Evolutionary conservation across 2,329 filamentous ascomycete species (phyloP).

Genomic region (Colletotrichum karsti): DNA sequence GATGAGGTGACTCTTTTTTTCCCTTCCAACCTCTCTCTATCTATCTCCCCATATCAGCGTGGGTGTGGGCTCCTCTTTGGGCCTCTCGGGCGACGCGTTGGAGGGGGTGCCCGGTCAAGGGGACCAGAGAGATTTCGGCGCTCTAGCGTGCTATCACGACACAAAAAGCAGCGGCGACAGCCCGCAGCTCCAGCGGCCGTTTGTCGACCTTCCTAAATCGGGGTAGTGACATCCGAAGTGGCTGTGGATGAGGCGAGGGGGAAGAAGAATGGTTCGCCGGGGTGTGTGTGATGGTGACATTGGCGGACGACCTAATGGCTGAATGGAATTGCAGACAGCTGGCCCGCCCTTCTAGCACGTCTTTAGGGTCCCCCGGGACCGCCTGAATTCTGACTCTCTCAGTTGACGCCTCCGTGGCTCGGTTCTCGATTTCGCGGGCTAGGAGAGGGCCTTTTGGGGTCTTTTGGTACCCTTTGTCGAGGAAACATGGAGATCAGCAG

Average conservation of each 20-base stretch:
- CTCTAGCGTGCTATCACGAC: slow-evolving; percentile 28
- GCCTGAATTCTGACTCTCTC: slow-evolving; percentile 2
- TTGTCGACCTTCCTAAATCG: slow-evolving; percentile 29
- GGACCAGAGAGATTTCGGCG: slow-evolving; percentile 12
- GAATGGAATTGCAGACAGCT: background rate
- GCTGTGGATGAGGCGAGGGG: slow-evolving; percentile 25
- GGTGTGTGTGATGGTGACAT: slow-evolving; percentile 12
- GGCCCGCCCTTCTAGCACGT: slow-evolving; percentile 6
- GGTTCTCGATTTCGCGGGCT: background rate
- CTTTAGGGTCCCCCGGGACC: background rate
- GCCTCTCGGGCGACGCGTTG: slow-evolving; percentile 2
- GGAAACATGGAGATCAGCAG: background rate
- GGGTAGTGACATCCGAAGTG: slow-evolving; percentile 28
- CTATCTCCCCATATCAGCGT: slow-evolving; percentile 1
- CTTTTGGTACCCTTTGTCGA: background rate
- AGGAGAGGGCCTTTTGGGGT: background rate
- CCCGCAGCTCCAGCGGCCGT: slow-evolving; percentile 21
- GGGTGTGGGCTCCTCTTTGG: slow-evolving; percentile 6
- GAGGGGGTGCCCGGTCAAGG: slow-evolving; percentile 3
- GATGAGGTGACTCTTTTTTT: background rate
- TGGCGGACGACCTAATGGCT: background rate
- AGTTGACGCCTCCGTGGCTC: slow-evolving; percentile 4
- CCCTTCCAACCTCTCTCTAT: background rate
- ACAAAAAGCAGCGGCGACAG: slow-evolving; percentile 14
- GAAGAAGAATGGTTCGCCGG: slow-evolving; percentile 26